Base-by-base conservation (phyloP, 2,329 filamentous ascomycete species). In the Hypoxylon sp. region DNA sequence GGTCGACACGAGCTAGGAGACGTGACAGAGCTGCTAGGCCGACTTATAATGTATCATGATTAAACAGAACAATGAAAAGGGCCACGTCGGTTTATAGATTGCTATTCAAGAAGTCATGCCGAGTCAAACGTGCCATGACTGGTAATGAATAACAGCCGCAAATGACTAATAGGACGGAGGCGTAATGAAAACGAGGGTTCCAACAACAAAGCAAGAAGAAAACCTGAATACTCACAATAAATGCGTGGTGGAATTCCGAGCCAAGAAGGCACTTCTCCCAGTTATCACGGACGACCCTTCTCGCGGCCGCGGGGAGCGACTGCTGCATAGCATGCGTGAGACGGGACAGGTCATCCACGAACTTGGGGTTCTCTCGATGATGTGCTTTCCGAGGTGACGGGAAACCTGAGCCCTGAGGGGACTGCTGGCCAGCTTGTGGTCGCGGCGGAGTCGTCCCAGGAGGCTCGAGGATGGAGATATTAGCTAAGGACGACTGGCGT, bases 161-260 rank as follows among this genome's bases (percentile, higher is more conserved):
- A 15, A 7, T 41, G 38, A 41, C 38, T 23, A 23, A 24, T n/a
- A 13, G 18, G 11, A 55, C 45, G 11, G 35, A 38, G 48, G 48
- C 31, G 18, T 4, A 41, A 42, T 26, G 21, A 15, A 54, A 51
- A 54, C 4, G 15, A n/a, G 21, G 27, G 35, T 38, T 29, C 13
- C 48, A 41, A 11, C 13, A 53, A n/a, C 21, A 51, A 21, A 17
- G 31, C 23, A 9, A 58, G 37, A 17, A 58, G 50, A 20, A 49
- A 21, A 47, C 48, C 20, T 15, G 49, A 15, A 46, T 23, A 78
- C 81, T 74, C 69, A 85, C 81, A 49, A 84, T 54, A 59, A 85
- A 85, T 2, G 78, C 75, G 37, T 78, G 73, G 58, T 85, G 82
- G 55, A 81, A 84, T 9, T 82, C 78, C 3, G 79, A 81, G 8